phyloP scores from a whole-genome alignment of 2,329 filamentous ascomycete species.

The Microsporum canis region DNA sequence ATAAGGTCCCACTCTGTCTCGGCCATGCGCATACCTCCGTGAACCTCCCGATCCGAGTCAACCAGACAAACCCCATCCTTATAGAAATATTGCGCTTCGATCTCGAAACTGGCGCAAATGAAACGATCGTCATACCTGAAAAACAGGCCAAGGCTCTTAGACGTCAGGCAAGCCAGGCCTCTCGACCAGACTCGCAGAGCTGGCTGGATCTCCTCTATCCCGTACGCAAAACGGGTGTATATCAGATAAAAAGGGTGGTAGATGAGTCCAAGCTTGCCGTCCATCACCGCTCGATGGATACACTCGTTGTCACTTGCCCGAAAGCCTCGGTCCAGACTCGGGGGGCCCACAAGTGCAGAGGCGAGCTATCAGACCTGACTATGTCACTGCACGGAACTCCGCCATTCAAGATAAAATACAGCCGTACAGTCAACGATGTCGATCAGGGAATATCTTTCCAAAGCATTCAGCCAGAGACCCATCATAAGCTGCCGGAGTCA shows the following conservation, averaged over 20 bases:
- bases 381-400: constrained; percentile 80
- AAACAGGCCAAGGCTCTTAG: constrained; percentile 66
- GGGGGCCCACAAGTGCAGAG: constrained; percentile 60
- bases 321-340: constrained; percentile 60
- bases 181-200: constrained; percentile 38
- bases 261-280: constrained; percentile 93
- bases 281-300: constrained; percentile 61
- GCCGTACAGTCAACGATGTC: constrained; percentile 70
- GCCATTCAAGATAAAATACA: constrained; percentile 86
- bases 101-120: constrained; percentile 66
- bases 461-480: constrained; percentile 81
- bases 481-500: constrained; percentile 61
- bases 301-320: constrained; percentile 77
- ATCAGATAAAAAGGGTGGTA: constrained; percentile 70
- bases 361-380: constrained; percentile 74
- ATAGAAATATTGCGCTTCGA: constrained; percentile 85
- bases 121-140: constrained; percentile 63
- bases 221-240: constrained; percentile 78
- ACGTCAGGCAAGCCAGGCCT: constrained; percentile 53
- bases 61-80: constrained; percentile 77
- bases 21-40: constrained; percentile 50
- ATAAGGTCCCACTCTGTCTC: constrained; percentile 70
- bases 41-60: constrained; percentile 76
- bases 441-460: constrained; percentile 82
- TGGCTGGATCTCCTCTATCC: constrained; percentile 60